Evolutionary conservation across 2,329 filamentous ascomycete genomes (phyloP), one percentile per base, ranked within the genome.

Genomic region (Trichoderma atrobrunneum): DNA sequence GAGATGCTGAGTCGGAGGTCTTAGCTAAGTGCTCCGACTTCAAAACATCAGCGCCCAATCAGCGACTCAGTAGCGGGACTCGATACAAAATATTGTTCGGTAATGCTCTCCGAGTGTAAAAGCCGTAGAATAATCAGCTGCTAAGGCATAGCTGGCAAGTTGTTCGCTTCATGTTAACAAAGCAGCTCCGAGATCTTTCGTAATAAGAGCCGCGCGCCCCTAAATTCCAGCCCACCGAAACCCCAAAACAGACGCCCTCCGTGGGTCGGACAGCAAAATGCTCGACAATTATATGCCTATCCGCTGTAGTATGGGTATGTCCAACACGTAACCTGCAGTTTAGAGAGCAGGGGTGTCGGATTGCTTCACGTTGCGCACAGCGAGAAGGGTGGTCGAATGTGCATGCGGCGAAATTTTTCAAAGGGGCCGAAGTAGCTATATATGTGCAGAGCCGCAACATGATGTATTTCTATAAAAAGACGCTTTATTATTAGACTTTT

Each of bases 11-110:
- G 21, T 48, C 65, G 65, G 65, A 69, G 26, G 65, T 16, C 18
- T 51, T 69, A 69, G 65, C 65, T 69, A 69, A 69, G 56, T 60
- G 32, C 56, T 60, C 65, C 65, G 65, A 69, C 65, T 61, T 26
- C 14, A 7, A 32, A 18, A 3, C 16, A 39, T 51, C 3, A 4
- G 2, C 65, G 28, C 11, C 65, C 65, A 69, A 60, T 68, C 34
- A 68, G 34, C 18, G 34, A 36, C 26, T 48, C 24, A 48, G 6
- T 6, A 18, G 10, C 21, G 24, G 14, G 18, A 24, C 26, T 21
- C 10, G n/a, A 24, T 0, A 16, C 24, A 10, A 51, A 66, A 7
- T 4, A n/a, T 12, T 18, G 24, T 21, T 56, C 63, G 43, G 36
- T 48, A 68, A 68, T 43, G 24, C 32, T 60, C 34, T 60, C 34